Base-by-base conservation (phyloP, 2,329 filamentous ascomycete genomes). In the Paecilomyces dactylethromorphus region DNA sequence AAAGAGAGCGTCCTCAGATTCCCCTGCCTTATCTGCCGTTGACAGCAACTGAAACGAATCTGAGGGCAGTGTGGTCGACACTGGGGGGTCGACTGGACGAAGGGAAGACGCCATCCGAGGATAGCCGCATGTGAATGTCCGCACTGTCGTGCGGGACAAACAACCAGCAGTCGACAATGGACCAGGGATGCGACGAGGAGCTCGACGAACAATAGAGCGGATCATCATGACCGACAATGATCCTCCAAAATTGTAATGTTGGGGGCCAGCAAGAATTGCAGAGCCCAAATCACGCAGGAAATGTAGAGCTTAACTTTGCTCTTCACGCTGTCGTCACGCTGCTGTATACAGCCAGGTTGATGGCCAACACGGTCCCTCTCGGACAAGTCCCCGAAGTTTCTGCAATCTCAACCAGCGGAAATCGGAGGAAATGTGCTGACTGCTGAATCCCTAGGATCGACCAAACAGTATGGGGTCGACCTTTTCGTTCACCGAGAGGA, bases 11-110 rank as follows among this genome's bases (percentile, higher is more conserved):
- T 97, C 92, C 75, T 97, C 94, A 0, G 90, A 86, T 18, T 83
- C 81, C 15, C 91, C 91, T 0, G 88, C 80, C 75, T 97, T 97
- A 58, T 88, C 80, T 32, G 84, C 76, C 64, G 92, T 90, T 49
- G 91, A 82, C 0, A 97, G 83, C 13, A 97, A 82, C 73, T 97
- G 93, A 77, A 93, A 97, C 29, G 89, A 84, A 69, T 96, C 91
- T 59, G 89, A 85, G 0, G 89, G 81, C 2, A 86, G 77, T 8
- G 79, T 74, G 21, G 80, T 78, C 15, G 87, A 86, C 24, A 90
- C 73, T 15, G 87, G 85, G 24, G 86, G 85, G 15, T 84, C 71
- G 51, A 87, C 83, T 12, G 83, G 70, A 53, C 81, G 72, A 52
- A 81, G 79, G 2, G 79, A 71, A 22, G 80, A 76, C 39, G 85